A percentile compares a stretch with the other conserved stretches of the same genome.
These are phyloP conservation scores for Macrolepiota albuminosa DNA, from an alignment of 768 basidiomycete genomes.

Conservation along the genomic window DNA sequence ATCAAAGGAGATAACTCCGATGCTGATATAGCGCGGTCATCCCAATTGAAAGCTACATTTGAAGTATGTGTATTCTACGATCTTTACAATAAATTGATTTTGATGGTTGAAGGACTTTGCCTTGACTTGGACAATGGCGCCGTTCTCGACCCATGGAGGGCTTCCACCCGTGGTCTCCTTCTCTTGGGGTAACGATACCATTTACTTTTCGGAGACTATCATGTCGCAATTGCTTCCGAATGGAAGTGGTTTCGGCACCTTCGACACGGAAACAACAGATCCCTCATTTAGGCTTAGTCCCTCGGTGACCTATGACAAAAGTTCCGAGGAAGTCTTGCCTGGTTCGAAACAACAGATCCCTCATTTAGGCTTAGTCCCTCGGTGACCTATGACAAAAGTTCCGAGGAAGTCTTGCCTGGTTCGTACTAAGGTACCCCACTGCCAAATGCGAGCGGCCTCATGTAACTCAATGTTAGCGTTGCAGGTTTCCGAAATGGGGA, in stretches of 20 bases:
- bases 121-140: conserved; percentile 35
- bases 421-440: conserved; percentile 22
- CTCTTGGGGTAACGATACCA: conserved; percentile 24
- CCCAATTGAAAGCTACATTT: conserved; percentile 21
- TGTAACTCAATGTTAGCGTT: background rate
- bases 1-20: conserved; percentile 30
- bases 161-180: conserved; percentile 30
- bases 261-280: conserved; percentile 20
- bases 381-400: background rate
- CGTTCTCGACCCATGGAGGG: conserved; percentile 29
- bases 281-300: conserved; percentile 14
- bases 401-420: conserved; percentile 20
- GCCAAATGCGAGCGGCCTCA: background rate
- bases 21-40: conserved; percentile 27
- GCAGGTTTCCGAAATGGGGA: conserved; percentile 36
- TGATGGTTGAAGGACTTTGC: conserved; percentile 22
- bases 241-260: conserved; percentile 35
- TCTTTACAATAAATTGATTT: background rate
- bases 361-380: conserved; percentile 9
- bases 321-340: conserved; percentile 17
- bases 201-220: conserved; percentile 34
- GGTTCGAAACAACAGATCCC: conserved; percentile 21
- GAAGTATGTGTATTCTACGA: conserved; percentile 15
- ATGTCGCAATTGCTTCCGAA: conserved; percentile 27
- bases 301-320: background rate